Percentiles rank a stretch among this genome's conserved stretches.
Conservation (phyloP, 1,139 yeast genomes). For the Petasospora rhodanensis region DNA sequence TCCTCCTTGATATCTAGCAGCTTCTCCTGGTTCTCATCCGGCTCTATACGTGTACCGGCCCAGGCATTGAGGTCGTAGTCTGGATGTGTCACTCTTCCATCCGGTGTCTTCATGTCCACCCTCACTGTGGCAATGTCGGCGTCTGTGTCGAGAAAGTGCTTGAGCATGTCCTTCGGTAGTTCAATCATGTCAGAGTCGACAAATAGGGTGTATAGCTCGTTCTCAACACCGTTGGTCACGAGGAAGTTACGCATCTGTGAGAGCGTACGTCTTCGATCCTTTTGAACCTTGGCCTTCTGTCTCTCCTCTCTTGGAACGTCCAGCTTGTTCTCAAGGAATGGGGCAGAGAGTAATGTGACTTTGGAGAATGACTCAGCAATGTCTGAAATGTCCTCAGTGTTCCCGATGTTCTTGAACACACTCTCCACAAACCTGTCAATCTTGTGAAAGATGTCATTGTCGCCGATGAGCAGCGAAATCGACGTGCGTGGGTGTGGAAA, state of each 20-base stretch:
- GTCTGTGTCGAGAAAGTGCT: conserved; percentile 31
- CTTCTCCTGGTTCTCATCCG: too few relatives aligned
- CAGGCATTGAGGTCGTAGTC: conserved; percentile 46
- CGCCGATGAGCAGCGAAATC: conserved; percentile 15
- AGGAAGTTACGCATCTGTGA: conserved; percentile 32
- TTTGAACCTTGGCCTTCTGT: conserved; percentile 23
- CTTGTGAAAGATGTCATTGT: conserved; percentile 5
- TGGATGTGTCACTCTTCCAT: conserved; percentile 8
- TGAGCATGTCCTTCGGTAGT: conserved; percentile 31
- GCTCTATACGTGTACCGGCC: conserved; percentile 41
- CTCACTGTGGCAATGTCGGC: conserved; percentile 42
- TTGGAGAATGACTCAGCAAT: conserved; percentile 11
- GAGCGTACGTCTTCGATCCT: conserved; percentile 26
- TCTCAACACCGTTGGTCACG: conserved; percentile 20
- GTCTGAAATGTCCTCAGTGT: conserved; percentile 3
- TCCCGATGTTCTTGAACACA: conserved; percentile 6
- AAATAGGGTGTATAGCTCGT: conserved; percentile 39
- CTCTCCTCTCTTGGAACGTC: conserved; percentile 16
- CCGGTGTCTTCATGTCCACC: conserved; percentile 22
- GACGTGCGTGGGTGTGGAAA: conserved; percentile 13
- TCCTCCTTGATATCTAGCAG: too few relatives aligned
- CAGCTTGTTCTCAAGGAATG: conserved; percentile 19
- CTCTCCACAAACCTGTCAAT: conserved; percentile 7
- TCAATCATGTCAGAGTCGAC: conserved; percentile 41
- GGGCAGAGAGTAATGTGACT: conserved; percentile 21